These are phyloP conservation scores for Mucor saturninus DNA, from an alignment of 371 early-diverging fungal species.

Conservation along the genomic window DNA sequence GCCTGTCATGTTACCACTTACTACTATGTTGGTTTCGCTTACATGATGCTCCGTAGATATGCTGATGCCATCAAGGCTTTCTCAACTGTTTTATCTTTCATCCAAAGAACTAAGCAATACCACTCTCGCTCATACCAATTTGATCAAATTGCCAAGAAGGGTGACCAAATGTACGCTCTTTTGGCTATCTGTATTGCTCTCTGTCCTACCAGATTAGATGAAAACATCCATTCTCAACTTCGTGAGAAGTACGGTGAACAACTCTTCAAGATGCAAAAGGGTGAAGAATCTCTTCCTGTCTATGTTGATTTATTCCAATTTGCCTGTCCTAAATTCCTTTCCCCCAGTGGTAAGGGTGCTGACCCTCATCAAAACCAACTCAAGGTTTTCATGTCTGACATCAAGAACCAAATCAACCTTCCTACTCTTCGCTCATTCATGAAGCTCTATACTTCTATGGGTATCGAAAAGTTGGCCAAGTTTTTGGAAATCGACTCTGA, in stretches of 20 bases:
- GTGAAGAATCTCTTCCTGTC: slow-evolving; percentile 78
- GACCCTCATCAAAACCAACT: slow-evolving; percentile 82
- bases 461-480: slow-evolving; percentile 85
- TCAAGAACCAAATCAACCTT: slow-evolving; percentile 82
- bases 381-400: slow-evolving; percentile 85
- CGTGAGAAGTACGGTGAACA: slow-evolving; percentile 95
- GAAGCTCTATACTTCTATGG: slow-evolving; percentile 92
- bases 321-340: slow-evolving; percentile 95
- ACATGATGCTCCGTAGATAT: slow-evolving; percentile 97
- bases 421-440: slow-evolving; percentile 92
- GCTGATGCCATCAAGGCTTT: slow-evolving; percentile 94
- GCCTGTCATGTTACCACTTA: slow-evolving; percentile 96
- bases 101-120: slow-evolving; percentile 92
- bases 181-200: slow-evolving; percentile 90
- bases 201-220: slow-evolving; percentile 93
- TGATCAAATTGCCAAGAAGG: slow-evolving; percentile 90
- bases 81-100: slow-evolving; percentile 88
- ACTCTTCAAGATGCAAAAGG: slow-evolving; percentile 83
- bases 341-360: slow-evolving; percentile 68
- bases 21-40: slow-evolving; percentile 96
- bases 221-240: slow-evolving; percentile 83
- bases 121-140: slow-evolving; percentile 92
- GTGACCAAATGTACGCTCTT: slow-evolving; percentile 93
- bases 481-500: slow-evolving; percentile 86
- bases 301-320: slow-evolving; percentile 91